Percentiles rank a stretch among this genome's conserved stretches.
Conservation (phyloP, 805 yeast species). For the Cyberlindnera xishuangbannaensis region DNA sequence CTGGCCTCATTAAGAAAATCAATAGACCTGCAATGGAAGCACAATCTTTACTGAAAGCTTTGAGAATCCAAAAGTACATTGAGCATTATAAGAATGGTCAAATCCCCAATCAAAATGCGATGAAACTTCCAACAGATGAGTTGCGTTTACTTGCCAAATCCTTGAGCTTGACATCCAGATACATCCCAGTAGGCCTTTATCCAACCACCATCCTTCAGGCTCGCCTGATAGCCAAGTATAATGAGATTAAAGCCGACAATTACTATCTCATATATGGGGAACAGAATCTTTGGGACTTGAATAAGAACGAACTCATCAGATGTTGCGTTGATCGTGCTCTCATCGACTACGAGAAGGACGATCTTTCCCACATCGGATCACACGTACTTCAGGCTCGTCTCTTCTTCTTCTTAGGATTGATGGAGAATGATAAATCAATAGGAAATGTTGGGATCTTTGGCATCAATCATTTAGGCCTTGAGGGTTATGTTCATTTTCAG, state of each 20-base stretch:
- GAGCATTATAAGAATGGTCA: constrained; percentile 14
- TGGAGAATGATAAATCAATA: constrained; percentile 28
- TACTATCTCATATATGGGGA: constrained; percentile 28
- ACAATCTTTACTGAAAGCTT: constrained; percentile 9
- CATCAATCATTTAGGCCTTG: constrained; percentile 19
- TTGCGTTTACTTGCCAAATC: constrained; percentile 31
- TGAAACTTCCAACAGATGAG: constrained; percentile 35
- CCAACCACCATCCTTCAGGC: constrained; percentile 33
- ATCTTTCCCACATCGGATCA: constrained; percentile 28
- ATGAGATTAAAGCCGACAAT: constrained; percentile 48
- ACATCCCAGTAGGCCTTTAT: constrained; percentile 34
- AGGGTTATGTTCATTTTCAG: constrained; percentile 5
- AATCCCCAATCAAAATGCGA: constrained; percentile 40
- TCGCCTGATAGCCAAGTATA: constrained; percentile 34
- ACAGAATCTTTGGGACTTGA: constrained; percentile 40
- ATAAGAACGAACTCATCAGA: constrained; percentile 43
- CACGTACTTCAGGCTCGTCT: constrained; percentile 33
- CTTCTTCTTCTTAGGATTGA: constrained; percentile 35
- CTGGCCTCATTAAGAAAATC: constrained; percentile 29
- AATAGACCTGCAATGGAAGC: constrained; percentile 26
- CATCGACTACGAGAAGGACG: constrained; percentile 31
- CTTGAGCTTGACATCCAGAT: constrained; percentile 35
- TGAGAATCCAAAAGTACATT: constrained; percentile 15
- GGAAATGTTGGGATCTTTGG: constrained; percentile 30
- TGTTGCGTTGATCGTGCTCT: constrained; percentile 55